Evolutionary conservation across 495 filamentous ascomycete genomes (phyloP).

Genomic region (Mycothermus thermophilus): DNA sequence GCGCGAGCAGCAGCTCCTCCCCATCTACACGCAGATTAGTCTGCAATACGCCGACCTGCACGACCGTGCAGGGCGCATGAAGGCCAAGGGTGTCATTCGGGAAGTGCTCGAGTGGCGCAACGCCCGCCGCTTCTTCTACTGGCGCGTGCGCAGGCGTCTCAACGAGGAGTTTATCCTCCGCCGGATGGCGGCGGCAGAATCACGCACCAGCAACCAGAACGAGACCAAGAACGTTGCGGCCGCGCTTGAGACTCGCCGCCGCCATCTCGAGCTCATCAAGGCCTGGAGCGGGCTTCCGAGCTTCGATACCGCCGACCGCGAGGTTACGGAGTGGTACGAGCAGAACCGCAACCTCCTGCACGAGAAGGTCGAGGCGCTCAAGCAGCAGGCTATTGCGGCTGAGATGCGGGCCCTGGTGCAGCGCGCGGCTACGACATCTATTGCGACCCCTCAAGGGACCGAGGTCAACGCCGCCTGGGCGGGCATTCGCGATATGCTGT

Average conservation of each 20-base stretch:
- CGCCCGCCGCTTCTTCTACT: conserved; percentile 98
- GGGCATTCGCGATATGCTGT: conserved; percentile 73
- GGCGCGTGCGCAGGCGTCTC: conserved; percentile 90
- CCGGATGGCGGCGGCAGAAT: conserved; percentile 52
- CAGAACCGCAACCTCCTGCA: conserved; percentile 75
- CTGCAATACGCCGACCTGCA: conserved; percentile 95
- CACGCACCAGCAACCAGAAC: conserved; percentile 15
- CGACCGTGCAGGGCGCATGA: conserved; percentile 93
- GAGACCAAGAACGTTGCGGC: conserved; percentile 24
- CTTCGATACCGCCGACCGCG: conserved; percentile 63
- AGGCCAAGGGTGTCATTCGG: conserved; percentile 91
- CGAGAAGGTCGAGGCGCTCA: conserved; percentile 65
- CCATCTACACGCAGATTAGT: conserved; percentile 84
- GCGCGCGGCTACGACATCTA: conserved; percentile 29
- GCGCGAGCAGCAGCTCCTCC: conserved; percentile 78
- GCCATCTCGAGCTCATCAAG: conserved; percentile 53
- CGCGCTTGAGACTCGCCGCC: conserved; percentile 38
- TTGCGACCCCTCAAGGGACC: conserved; percentile 29
- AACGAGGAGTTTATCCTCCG: conserved; percentile 94
- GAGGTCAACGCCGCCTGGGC: conserved; percentile 62
- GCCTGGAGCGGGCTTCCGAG: conserved; percentile 63
- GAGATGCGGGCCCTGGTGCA: conserved; percentile 69
- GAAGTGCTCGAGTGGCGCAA: conserved; percentile 71
- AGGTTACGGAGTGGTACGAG: conserved; percentile 93
- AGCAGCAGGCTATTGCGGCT: conserved; percentile 57